Conservation (phyloP, 768 basidiomycete species). For the Chalciporus piperatus region DNA sequence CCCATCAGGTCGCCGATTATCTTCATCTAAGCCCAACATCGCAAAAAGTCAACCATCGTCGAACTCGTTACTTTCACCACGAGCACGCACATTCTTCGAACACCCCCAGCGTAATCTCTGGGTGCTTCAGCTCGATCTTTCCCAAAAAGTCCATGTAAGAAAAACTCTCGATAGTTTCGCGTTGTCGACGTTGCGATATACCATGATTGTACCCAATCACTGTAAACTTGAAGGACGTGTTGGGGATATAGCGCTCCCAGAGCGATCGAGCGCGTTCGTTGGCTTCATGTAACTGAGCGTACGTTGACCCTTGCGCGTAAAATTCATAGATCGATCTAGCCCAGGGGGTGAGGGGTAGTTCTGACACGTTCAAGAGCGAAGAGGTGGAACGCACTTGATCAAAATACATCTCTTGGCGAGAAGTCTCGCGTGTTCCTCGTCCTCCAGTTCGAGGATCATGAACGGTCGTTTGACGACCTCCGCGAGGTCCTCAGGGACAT, state of each 20-base stretch:
- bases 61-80: background rate
- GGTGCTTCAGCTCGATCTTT: slow-evolving; percentile 75
- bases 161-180: slow-evolving; percentile 72
- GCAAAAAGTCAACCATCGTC: background rate
- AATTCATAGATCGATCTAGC: slow-evolving; percentile 74
- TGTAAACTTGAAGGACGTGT: slow-evolving; percentile 79
- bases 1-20: slow-evolving; percentile 44
- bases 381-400: slow-evolving; percentile 58
- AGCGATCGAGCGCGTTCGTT: slow-evolving; percentile 42
- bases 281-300: slow-evolving; percentile 63
- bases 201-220: slow-evolving; percentile 74
- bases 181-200: slow-evolving; percentile 65
- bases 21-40: slow-evolving; percentile 40
- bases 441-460: slow-evolving; percentile 65
- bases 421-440: slow-evolving; percentile 70
- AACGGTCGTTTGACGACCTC: slow-evolving; percentile 55
- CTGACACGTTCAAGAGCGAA: background rate
- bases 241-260: slow-evolving; percentile 58
- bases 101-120: slow-evolving; percentile 68
- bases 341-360: background rate
- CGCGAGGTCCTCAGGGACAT: slow-evolving; percentile 47
- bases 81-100: slow-evolving; percentile 81
- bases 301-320: slow-evolving; percentile 67
- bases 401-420: slow-evolving; percentile 78
- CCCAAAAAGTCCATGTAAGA: slow-evolving; percentile 82